Base-by-base conservation (phyloP, 495 filamentous ascomycete species). In the Neurospora sp. region DNA sequence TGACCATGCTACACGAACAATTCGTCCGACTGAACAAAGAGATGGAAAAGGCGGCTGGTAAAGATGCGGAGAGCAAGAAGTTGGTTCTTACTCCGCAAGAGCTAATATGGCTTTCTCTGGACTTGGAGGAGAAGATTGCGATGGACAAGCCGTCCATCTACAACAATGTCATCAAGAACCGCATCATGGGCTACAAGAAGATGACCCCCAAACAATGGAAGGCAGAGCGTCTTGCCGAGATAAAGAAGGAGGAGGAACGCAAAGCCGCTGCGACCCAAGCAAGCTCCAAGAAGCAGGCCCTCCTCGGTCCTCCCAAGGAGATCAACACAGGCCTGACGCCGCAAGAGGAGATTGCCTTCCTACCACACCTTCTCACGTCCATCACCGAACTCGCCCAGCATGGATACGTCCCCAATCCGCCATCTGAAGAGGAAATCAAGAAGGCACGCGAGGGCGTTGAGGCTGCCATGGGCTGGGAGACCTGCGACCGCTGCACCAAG, bases 111-210 rank as follows among this genome's bases (percentile, higher is more conserved):
- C 87, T 92, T 80, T 91, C 93, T 3, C 83, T 98, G 3, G 93
- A 98, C 74, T 90, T 94, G 71, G 96, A 99, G 80, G 90, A 97
- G 77, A 90, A 88, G 71, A 80, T 90, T 37, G 94, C 94, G 1
- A 87, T 80, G 8, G 87, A 89, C 14, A 89, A 89, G 71, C 82
- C 85, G 0, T 75, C 82, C 22, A 89, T 98, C 74, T 98, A 99
- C 76, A 83, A 85, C 4, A 96, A 95, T 77, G 81, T 93, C 9
- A 89, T 98, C 78, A 95, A 92, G 76, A 90, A 91, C 74, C 88
- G 89, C 27, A 93, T 98, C 73, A 82, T 91, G 70, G 82, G 83
- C 27, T 88, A 93, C 75, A 91, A 90, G 76, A 92, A 90, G 70
- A 94, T 94, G 90, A 84, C 79, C 10, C 71, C 87, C 9, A 83